Conservation (phyloP, 345 rosid species). For the thale cress (Arabidopsis thaliana) region DNA sequence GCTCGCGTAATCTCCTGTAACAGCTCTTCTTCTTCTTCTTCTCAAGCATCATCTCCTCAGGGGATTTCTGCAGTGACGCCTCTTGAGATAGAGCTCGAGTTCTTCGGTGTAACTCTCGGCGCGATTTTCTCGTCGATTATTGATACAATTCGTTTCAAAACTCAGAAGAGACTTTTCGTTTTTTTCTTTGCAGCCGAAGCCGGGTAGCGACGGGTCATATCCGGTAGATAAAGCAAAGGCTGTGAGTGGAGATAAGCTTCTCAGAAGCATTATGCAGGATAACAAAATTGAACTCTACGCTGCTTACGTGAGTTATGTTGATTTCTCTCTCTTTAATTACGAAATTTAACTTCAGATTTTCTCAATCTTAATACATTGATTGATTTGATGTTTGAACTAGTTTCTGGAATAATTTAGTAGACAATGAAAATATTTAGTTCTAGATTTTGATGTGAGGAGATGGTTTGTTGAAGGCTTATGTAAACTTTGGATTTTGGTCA, state of each 20-base stretch:
- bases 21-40: slow-evolving; percentile 43
- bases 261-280: slow-evolving; percentile 81
- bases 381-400: not conserved
- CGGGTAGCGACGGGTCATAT: slow-evolving; percentile 64
- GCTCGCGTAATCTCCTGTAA: slow-evolving; percentile 37
- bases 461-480: not conserved
- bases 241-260: slow-evolving; percentile 77
- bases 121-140: not conserved
- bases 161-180: not conserved
- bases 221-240: slow-evolving; percentile 68
- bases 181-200: slow-evolving; percentile 61
- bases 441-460: not conserved
- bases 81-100: slow-evolving; percentile 81
- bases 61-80: slow-evolving; percentile 40
- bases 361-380: not conserved
- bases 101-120: slow-evolving; percentile 61
- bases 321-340: not conserved
- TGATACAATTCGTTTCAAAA: slow-evolving; percentile 7
- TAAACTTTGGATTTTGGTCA: not conserved
- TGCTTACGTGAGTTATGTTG: slow-evolving; percentile 63
- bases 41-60: slow-evolving; percentile 41
- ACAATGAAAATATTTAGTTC: not conserved
- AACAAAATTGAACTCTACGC: slow-evolving; percentile 87
- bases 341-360: not conserved
- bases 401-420: not conserved